Base-by-base conservation (phyloP, 2,329 filamentous ascomycete genomes). In the Claviceps paspali region DNA sequence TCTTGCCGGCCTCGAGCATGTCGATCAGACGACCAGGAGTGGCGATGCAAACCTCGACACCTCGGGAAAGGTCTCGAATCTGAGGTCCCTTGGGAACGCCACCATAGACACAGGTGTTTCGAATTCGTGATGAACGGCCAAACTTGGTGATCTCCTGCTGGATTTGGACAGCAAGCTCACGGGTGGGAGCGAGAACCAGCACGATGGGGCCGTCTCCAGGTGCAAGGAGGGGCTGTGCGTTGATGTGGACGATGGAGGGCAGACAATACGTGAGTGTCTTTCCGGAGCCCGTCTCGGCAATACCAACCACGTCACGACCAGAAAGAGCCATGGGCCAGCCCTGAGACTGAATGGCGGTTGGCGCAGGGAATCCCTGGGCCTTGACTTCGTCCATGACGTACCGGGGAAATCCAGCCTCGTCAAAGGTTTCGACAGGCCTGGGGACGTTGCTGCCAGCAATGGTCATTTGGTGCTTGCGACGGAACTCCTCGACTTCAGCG, bases 381-480 rank as follows among this genome's bases (percentile, higher is more conserved):
- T 98, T 98, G 56, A 98, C 91, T 61, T 98, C 91, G 53, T 84
- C 87, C 74, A 98, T 91, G 45, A 98, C 91, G 58, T 98, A 98
- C 51, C 78, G 76, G 30, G 91, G 91, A 67, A 98, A 98, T 30
- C 85, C 85, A 58, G 91, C 91, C 67, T 98, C 91, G 50, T 98
- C 91, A 57, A 98, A 98, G 28, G 79, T 93, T 64, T 94, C 82
- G 42, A 98, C 88, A 36, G 91, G 91, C 61, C 87, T 88, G 49
- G 91, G 91, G 12, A 96, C 78, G 47, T 91, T 73, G 43, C 48
- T 64, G 44, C 91, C 91, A 51, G 80, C 70, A 38, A 96, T 70
- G 32, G 85, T 73, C 61, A 98, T 95, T 53, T 84, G 70, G 53
- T 91, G 77, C 54, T 84, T 76, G 54, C 75, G 76, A 56, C 91